Evolutionary conservation across 768 basidiomycete species (phyloP), one percentile per base, ranked within the genome.

Genomic region (Mycena sanguinolenta): DNA sequence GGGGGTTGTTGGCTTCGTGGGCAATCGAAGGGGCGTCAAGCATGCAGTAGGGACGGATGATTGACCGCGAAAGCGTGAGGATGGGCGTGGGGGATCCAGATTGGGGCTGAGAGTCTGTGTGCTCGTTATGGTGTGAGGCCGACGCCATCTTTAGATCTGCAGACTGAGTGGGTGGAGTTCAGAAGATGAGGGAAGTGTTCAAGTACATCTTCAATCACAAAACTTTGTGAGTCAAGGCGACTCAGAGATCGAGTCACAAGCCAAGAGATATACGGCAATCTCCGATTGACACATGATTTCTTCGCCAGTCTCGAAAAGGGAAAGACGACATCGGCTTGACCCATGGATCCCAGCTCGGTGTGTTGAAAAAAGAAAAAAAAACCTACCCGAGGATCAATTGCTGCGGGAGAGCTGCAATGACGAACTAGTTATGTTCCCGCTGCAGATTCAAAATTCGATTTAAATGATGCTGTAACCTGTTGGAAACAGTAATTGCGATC

Each of bases 41-140:
- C 36, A 53, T 17, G 16, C 30, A 17, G 16, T 53, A 30, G 52
- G 52, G 52, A 21, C 52, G 52, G 52, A 53, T 60, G 16, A 60
- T 46, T 39, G 58, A 60, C 28, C 58, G 42, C 27, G 58, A 60
- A 46, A 60, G 58, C 27, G 58, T 60, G 58, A 60, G 58, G 58
- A 60, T 60, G 58, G 58, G 58, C 23, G 32, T 32, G 58, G 58
- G 58, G 42, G 42, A 60, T 46, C 46, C 58, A 60, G 27, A 46
- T 30, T 60, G 58, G 21, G 57, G 25, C 38, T 58, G 57, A 58
- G 57, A 25, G 23, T 42, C 21, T 49, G 46, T 49, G n/a, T 49
- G 46, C 46, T 49, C 57, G 57, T 58, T 58, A 58, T 58, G 19
- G 39, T 58, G 57, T 42, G 38, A 58, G n/a, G 16, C 16, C 16